Percentiles rank a stretch among this genome's conserved stretches.
Conservation (phyloP, 2,329 filamentous ascomycete genomes). For the Didymellaceae sp. region DNA sequence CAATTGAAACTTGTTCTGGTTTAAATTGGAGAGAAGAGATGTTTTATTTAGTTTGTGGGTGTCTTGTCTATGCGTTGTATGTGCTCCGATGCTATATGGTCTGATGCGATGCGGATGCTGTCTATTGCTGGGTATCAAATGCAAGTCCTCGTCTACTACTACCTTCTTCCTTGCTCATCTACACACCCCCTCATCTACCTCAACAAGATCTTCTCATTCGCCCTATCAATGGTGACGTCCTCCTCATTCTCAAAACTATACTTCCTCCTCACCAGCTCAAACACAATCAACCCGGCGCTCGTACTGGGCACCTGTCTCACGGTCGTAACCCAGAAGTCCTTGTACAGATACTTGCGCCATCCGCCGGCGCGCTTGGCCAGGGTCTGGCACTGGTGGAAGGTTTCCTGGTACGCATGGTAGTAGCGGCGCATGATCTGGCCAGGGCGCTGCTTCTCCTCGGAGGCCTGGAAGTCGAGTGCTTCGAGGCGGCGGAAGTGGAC, state of each 20-base stretch:
- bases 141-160: background rate
- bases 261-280: slow-evolving; percentile 76
- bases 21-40: background rate
- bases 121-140: slow-evolving; percentile 4
- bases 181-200: background rate
- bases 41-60: no score
- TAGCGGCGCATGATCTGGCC: slow-evolving; percentile 63
- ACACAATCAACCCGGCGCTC: slow-evolving; percentile 77
- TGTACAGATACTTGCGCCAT: slow-evolving; percentile 69
- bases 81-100: background rate
- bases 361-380: slow-evolving; percentile 66
- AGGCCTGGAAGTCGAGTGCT: slow-evolving; percentile 68
- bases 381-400: slow-evolving; percentile 64
- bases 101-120: background rate
- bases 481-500: slow-evolving; percentile 77
- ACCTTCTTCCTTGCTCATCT: background rate
- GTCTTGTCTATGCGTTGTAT: background rate
- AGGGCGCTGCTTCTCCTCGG: slow-evolving; percentile 39
- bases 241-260: slow-evolving; percentile 69
- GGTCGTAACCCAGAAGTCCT: slow-evolving; percentile 74
- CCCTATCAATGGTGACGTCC: slow-evolving; percentile 56
- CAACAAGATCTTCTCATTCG: slow-evolving; percentile 62
- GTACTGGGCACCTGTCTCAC: slow-evolving; percentile 78
- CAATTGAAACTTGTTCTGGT: background rate
- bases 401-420: slow-evolving; percentile 74